These are phyloP conservation scores for Patellifolia procumbens DNA, from an alignment of 179 eudicot genomes.

Conservation along the genomic window DNA sequence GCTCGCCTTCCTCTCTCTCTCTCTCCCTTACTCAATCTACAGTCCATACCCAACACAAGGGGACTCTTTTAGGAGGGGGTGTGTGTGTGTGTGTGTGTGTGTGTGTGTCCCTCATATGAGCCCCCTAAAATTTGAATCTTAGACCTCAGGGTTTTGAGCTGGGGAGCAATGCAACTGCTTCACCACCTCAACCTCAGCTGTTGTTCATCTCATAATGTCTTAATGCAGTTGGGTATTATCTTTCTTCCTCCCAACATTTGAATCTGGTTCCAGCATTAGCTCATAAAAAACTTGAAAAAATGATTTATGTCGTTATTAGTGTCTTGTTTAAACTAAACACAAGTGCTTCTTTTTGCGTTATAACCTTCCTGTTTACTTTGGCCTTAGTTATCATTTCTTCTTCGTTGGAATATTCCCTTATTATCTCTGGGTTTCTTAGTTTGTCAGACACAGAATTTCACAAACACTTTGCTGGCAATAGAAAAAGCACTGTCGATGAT, in stretches of 20 bases:
- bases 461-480: background rate
- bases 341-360: background rate
- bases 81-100: too few species aligned
- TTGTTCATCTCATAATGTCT: background rate
- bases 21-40: too few species aligned
- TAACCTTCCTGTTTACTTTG: background rate
- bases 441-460: background rate
- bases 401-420: background rate
- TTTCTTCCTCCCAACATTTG: background rate
- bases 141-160: too few species aligned
- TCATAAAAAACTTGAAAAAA: background rate
- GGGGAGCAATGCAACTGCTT: too few species aligned
- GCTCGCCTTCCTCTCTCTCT: too few species aligned
- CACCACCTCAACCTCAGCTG: background rate
- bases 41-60: too few species aligned
- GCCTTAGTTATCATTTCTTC: background rate
- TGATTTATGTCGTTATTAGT: background rate
- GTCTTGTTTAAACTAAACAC: background rate
- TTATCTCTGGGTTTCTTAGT: background rate
- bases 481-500: background rate
- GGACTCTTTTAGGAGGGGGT: too few species aligned
- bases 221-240: background rate
- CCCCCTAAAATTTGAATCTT: too few species aligned
- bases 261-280: background rate
- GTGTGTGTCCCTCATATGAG: too few species aligned